Evolutionary conservation across 2,329 filamentous ascomycete species (phyloP).

Genomic region (Daldinia sp.): DNA sequence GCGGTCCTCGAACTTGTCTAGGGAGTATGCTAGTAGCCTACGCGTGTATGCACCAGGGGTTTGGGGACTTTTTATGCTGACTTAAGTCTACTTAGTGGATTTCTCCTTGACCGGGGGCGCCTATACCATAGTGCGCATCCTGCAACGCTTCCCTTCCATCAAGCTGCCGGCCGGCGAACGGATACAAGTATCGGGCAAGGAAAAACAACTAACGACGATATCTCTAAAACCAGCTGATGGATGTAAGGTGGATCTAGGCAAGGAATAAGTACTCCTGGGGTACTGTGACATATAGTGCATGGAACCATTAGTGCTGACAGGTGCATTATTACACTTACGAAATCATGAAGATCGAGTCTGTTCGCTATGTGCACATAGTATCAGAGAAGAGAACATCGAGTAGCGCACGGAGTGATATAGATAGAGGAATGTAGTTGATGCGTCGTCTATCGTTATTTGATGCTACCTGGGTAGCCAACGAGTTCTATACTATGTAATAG

Average conservation of each 20-base stretch:
- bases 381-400: not conserved
- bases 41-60: not conserved
- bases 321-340: not conserved
- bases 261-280: not conserved
- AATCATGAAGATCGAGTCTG: not conserved
- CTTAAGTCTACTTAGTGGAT: constrained; percentile 33
- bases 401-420: not conserved
- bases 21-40: constrained; percentile 35
- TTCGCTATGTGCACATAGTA: too few species aligned
- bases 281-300: not conserved
- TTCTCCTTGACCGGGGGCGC: constrained; percentile 41
- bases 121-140: constrained; percentile 38
- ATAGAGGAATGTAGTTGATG: not conserved
- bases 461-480: too few species aligned
- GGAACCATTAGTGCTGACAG: not conserved
- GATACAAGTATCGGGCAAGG: constrained; percentile 35
- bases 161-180: constrained; percentile 34
- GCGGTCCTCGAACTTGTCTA: constrained; percentile 40
- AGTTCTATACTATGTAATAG: not conserved
- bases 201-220: constrained; percentile 37
- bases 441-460: too few species aligned
- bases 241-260: constrained; percentile 37
- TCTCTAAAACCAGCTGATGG: constrained; percentile 37
- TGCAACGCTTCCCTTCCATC: constrained; percentile 38
- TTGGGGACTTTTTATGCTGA: not conserved